Percentiles rank a stretch among this genome's conserved stretches.
Conservation (phyloP, 2,329 filamentous ascomycete genomes). For the Magnaporthales sp. region DNA sequence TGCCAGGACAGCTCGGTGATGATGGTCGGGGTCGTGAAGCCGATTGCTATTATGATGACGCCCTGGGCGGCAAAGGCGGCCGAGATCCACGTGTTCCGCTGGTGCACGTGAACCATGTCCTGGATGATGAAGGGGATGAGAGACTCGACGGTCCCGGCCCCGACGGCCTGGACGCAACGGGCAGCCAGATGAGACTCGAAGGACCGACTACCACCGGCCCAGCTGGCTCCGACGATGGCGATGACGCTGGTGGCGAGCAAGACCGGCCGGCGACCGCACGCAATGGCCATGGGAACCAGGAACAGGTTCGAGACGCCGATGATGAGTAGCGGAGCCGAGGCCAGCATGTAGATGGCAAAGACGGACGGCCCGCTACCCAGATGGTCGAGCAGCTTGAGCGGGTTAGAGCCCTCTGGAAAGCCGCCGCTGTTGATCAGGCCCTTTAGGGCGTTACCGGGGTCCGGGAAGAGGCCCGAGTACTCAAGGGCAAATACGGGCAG, state of each 20-base stretch:
- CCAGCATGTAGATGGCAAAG: constrained; percentile 20
- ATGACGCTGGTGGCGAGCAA: constrained; percentile 20
- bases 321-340: constrained; percentile 24
- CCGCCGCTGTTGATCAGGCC: constrained; percentile 8
- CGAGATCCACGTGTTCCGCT: constrained; percentile 24
- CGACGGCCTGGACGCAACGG: constrained; percentile 23
- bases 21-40: constrained; percentile 19
- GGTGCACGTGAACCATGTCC: constrained; percentile 28
- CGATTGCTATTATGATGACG: constrained; percentile 19
- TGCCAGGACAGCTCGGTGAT: constrained; percentile 22
- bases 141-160: constrained; percentile 25
- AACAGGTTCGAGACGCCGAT: constrained; percentile 25
- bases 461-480: constrained; percentile 22
- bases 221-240: constrained; percentile 24
- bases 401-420: constrained; percentile 10
- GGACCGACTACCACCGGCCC: constrained; percentile 22
- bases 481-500: constrained; percentile 24
- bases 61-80: constrained; percentile 20
- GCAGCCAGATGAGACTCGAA: constrained; percentile 21
- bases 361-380: constrained; percentile 19
- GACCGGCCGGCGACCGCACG: constrained; percentile 25
- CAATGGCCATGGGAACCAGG: constrained; percentile 26
- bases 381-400: constrained; percentile 19
- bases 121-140: constrained; percentile 28
- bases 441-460: constrained; percentile 17